Evolutionary conservation across 176 grass and related monocot species (phyloP), one percentile per base, ranked within the genome.

Genomic region (Neostapfia colusana): DNA sequence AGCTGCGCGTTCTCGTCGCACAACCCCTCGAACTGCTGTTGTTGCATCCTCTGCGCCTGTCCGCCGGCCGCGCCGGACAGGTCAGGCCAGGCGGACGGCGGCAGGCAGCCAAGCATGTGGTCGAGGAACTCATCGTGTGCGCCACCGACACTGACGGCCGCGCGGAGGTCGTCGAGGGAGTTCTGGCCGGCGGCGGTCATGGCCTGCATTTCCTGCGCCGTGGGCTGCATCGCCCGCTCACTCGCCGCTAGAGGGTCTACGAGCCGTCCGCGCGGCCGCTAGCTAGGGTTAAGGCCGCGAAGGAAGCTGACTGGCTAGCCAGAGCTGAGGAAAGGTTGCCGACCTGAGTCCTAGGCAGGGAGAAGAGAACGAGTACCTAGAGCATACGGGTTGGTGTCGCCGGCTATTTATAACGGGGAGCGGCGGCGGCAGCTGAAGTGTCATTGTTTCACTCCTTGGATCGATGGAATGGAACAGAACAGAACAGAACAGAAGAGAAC

Each of bases 61-160:
- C 27, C 79, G 8, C 45, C 84, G 31, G 60, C 68, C 28, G 64
- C 67, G 2, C 62, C 25, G 7, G 66, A 75, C 12, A 94, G 72
- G 51, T 98, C 91, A 26, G 89, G 66, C 95, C 95, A 99, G 6
- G 82, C 74, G 0, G 91, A 86, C 57, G 87, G 95, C 4, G 85
- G 87, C 13, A 82, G 54, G 80, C 69, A 66, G 49, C 84, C 83
- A 45, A 99, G 83, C 89, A 99, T 88, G 80, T 98, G 95, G 66
- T 95, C 91, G 34, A 99, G 79, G 89, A 99, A 99, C 53, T 99
- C 95, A 35, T 99, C 91, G 54, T 91, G 79, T 36, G 73, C 91
- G n/a, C 70, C 79, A 44, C 9, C 77, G 57, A 50, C 86, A 15
- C 12, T 18, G 13, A 25, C 68, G 10, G 55, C 76, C 64, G 70